phyloP scores from a whole-genome alignment of 345 rosid species.

The Ceriops tagal region DNA sequence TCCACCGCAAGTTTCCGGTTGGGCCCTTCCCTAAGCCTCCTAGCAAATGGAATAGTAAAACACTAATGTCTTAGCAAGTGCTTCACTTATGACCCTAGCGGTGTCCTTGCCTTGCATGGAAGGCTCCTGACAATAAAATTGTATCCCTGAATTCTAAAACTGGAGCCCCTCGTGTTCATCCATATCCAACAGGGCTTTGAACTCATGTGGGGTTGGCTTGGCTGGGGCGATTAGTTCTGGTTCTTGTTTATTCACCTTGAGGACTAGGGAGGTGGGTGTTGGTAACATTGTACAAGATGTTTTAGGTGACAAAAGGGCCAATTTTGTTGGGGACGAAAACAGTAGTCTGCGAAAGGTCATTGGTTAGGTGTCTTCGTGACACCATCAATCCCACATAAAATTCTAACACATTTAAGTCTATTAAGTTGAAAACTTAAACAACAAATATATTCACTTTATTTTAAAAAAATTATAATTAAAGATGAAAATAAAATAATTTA shows the following conservation, averaged over 20 bases:
- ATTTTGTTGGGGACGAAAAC: too few species aligned
- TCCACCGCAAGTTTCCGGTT: constrained; percentile 6
- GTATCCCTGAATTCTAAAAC: neutral
- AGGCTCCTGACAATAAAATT: neutral
- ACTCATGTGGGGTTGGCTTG: constrained; percentile 12
- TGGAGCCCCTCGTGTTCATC: constrained; percentile 8
- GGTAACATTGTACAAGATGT: neutral
- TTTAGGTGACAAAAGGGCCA: too few species aligned
- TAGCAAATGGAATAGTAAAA: constrained; percentile 14
- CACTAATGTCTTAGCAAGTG: constrained; percentile 4
- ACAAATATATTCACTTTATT: too few species aligned
- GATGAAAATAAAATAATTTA: too few species aligned
- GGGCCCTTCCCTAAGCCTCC: constrained; percentile 9
- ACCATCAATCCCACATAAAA: neutral
- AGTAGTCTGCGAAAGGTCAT: too few species aligned
- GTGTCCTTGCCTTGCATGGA: constrained; percentile 6
- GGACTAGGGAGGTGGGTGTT: neutral
- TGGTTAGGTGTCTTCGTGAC: too few species aligned
- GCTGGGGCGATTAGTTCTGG: neutral
- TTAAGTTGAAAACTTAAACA: too few species aligned
- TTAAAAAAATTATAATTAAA: too few species aligned
- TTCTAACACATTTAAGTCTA: too few species aligned
- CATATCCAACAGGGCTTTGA: constrained; percentile 1
- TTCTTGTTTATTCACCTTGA: neutral
- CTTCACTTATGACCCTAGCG: neutral